Conservation (phyloP, 805 yeast genomes). For the Allodekkera sacchari region DNA sequence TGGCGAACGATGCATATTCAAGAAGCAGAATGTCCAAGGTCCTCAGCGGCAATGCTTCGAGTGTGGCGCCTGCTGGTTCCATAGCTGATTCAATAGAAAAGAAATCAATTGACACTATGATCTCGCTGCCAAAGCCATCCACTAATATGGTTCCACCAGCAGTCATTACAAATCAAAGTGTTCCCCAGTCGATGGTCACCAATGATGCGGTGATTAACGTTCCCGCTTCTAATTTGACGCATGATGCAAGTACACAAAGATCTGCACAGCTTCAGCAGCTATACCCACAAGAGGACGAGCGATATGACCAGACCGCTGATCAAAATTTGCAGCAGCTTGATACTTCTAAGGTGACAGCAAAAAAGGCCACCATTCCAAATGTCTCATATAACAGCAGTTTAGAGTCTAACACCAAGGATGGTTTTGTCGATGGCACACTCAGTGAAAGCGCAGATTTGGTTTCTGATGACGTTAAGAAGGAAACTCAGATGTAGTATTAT, state of each 20-base stretch:
- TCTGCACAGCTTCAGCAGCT: too few species aligned
- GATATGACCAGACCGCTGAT: too few species aligned
- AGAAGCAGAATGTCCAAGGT: constrained; percentile 10
- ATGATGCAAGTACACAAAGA: too few species aligned
- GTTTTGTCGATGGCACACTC: constrained; percentile 10
- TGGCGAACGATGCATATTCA: constrained; percentile 20
- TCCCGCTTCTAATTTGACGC: too few species aligned
- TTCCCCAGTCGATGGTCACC: constrained; percentile 5
- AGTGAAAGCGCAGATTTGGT: constrained; percentile 9
- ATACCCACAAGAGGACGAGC: too few species aligned
- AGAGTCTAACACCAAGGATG: constrained; percentile 6
- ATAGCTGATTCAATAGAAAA: constrained; percentile 12
- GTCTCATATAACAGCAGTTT: too few species aligned
- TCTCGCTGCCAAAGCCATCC: constrained; percentile 13
- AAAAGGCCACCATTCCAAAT: too few species aligned
- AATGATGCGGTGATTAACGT: constrained; percentile 4
- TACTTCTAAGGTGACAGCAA: too few species aligned
- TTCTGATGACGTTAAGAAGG: constrained; percentile 15
- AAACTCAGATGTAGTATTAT: constrained; percentile 15
- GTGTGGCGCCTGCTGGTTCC: constrained; percentile 8
- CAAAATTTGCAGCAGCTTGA: too few species aligned
- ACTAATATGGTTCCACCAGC: constrained; percentile 1
- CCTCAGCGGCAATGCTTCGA: constrained; percentile 10
- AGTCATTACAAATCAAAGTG: constrained; percentile 2
- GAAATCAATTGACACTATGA: constrained; percentile 15